Evolutionary conservation across 2,329 filamentous ascomycete genomes (phyloP).

Genomic region (Cytospora chrysosperma): DNA sequence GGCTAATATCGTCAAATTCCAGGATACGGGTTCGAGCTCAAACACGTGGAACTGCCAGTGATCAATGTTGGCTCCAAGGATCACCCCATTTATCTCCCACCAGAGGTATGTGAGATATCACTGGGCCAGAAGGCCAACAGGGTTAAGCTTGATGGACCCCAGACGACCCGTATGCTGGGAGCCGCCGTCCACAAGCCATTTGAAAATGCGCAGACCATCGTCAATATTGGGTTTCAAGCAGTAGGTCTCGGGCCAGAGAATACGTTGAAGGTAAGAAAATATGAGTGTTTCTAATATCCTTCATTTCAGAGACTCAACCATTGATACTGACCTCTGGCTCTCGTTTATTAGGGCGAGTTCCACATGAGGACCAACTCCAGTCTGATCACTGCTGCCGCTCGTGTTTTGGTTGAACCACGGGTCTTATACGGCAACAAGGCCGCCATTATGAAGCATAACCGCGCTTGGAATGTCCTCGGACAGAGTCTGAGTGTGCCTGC

Average conservation of each 20-base stretch:
- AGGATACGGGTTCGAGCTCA: slow-evolving; percentile 38
- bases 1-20: neutral
- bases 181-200: slow-evolving; percentile 57
- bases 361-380: slow-evolving; percentile 47
- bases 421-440: slow-evolving; percentile 48
- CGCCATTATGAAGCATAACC: slow-evolving; percentile 36
- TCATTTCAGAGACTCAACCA: neutral
- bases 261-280: slow-evolving; percentile 35
- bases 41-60: slow-evolving; percentile 44
- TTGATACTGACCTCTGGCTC: neutral
- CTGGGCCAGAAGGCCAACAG: slow-evolving; percentile 49
- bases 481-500: neutral
- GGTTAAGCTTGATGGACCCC: slow-evolving; percentile 45
- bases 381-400: slow-evolving; percentile 61
- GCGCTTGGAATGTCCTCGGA: slow-evolving; percentile 54
- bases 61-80: slow-evolving; percentile 56
- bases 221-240: slow-evolving; percentile 44
- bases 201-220: slow-evolving; percentile 56
- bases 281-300: neutral
- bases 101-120: slow-evolving; percentile 55
- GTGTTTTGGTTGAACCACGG: slow-evolving; percentile 53
- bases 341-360: slow-evolving; percentile 42
- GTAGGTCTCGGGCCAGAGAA: slow-evolving; percentile 46
- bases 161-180: slow-evolving; percentile 58
- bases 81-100: slow-evolving; percentile 57